A percentile compares a stretch with the other conserved stretches of the same genome.
phyloP scores from a whole-genome alignment of 192 early-diverging fungal genomes.

The Chytriomyces sp. region DNA sequence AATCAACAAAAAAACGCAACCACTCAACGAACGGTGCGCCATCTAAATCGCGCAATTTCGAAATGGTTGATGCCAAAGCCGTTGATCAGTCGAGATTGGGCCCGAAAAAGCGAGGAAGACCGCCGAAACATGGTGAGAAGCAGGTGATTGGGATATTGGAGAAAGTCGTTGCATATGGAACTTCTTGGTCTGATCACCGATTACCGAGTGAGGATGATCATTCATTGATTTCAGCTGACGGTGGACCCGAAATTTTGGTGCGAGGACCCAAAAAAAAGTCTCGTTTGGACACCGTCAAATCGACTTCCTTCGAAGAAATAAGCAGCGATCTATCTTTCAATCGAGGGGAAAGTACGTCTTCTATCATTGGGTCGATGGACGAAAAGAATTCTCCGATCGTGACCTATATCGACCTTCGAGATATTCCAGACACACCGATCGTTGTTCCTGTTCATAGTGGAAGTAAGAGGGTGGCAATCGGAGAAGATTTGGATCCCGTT shows the following conservation, averaged over 20 bases:
- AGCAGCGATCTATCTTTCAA: background rate
- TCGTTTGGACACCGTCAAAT: background rate
- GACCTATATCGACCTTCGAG: background rate
- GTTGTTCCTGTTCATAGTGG: too few relatives aligned
- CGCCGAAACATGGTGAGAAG: background rate
- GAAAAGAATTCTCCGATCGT: background rate
- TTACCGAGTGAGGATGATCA: background rate
- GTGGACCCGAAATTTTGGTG: background rate
- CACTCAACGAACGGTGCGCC: background rate
- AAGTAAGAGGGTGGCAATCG: slow-evolving; percentile 1
- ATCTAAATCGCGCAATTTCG: background rate
- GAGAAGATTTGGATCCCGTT: slow-evolving; percentile 28
- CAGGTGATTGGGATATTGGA: too few relatives aligned
- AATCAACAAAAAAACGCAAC: background rate
- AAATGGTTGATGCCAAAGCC: background rate
- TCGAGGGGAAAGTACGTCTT: background rate
- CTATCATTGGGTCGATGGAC: background rate
- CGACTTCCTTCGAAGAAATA: background rate
- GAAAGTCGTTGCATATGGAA: background rate
- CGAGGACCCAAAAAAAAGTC: background rate
- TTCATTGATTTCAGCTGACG: background rate
- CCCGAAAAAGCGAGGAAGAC: slow-evolving; percentile 16
- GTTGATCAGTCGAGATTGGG: background rate
- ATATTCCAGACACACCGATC: background rate
- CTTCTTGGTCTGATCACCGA: background rate